phyloP scores from a whole-genome alignment of 192 early-diverging fungal species.

The Mortierella hygrophila region DNA sequence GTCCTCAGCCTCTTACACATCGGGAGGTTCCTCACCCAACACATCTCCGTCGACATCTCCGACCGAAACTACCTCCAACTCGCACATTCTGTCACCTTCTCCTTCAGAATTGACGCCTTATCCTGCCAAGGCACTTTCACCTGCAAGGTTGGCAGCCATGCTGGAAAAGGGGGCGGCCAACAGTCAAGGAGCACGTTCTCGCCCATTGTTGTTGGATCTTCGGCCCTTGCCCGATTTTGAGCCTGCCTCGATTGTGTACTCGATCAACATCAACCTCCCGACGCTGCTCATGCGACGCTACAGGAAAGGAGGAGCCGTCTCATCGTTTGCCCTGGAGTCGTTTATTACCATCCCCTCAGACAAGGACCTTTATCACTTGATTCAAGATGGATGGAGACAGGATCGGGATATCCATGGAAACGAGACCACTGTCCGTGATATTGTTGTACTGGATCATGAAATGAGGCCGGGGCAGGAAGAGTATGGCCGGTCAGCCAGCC shows the following conservation, averaged over 20 bases:
- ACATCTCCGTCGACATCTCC: conserved; percentile 46
- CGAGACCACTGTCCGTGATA: conserved; percentile 24
- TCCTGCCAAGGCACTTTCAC: conserved; percentile 28
- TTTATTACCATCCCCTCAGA: conserved; percentile 66
- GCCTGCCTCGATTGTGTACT: conserved; percentile 43
- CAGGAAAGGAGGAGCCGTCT: conserved; percentile 58
- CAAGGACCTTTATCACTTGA: conserved; percentile 54
- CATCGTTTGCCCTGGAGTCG: conserved; percentile 64
- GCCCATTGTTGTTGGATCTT: conserved; percentile 43
- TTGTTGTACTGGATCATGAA: conserved; percentile 64
- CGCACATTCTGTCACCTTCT: conserved; percentile 28
- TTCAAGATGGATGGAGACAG: conserved; percentile 40
- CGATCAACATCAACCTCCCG: conserved; percentile 69
- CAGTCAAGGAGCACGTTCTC: conserved; percentile 15
- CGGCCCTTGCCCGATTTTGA: conserved; percentile 45
- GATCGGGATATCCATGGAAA: conserved; percentile 25
- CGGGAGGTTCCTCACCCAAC: conserved; percentile 25
- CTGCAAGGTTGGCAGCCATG: conserved; percentile 28
- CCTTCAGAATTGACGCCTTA: conserved; percentile 42
- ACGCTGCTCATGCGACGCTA: conserved; percentile 66
- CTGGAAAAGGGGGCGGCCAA: conserved; percentile 18
- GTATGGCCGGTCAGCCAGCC: conserved; percentile 54
- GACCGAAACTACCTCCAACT: conserved; percentile 22
- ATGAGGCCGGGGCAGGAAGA: conserved; percentile 59
- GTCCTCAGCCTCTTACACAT: conserved; percentile 10